These are phyloP conservation scores for Gorgonomyces haynaldii DNA, from an alignment of 192 early-diverging fungal species.

Conservation along the genomic window DNA sequence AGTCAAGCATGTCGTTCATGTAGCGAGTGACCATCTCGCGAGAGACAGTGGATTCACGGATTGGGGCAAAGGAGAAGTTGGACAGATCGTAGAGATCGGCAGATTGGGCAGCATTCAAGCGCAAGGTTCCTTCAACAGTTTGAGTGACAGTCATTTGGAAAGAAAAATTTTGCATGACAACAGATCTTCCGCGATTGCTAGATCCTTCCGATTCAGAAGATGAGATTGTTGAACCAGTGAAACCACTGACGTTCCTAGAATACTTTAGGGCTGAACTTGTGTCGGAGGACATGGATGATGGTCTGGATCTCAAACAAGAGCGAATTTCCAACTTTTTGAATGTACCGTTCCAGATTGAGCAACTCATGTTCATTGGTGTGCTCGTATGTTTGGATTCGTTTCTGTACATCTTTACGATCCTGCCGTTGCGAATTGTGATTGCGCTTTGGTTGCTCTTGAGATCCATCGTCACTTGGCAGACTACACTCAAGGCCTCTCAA, in stretches of 20 bases:
- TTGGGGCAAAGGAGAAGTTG: slow-evolving; percentile 57
- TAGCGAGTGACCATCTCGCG: slow-evolving; percentile 56
- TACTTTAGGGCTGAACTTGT: background rate
- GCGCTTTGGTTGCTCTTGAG: slow-evolving; percentile 40
- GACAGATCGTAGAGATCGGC: too few species aligned
- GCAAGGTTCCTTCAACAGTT: too few species aligned
- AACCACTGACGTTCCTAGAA: too few species aligned
- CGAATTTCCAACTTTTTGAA: slow-evolving; percentile 67
- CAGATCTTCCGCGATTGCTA: too few species aligned
- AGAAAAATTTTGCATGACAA: too few species aligned
- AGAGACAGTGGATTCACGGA: slow-evolving; percentile 48
- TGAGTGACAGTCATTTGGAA: too few species aligned
- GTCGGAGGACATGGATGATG: background rate
- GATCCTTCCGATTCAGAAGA: too few species aligned
- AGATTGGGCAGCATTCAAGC: too few species aligned
- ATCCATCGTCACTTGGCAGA: slow-evolving; percentile 2
- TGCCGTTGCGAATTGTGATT: slow-evolving; percentile 74
- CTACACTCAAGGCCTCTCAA: slow-evolving; percentile 58
- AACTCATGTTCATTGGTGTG: slow-evolving; percentile 84
- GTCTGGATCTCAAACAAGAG: slow-evolving; percentile 14
- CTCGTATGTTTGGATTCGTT: slow-evolving; percentile 91
- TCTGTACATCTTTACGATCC: slow-evolving; percentile 85
- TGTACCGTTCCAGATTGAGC: slow-evolving; percentile 66
- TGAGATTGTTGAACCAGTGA: too few species aligned
- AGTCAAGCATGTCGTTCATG: slow-evolving; percentile 53